Percentiles rank a stretch among this genome's conserved stretches.
Conservation (phyloP, 2,329 filamentous ascomycete species). For the Whalleya microplaca region DNA sequence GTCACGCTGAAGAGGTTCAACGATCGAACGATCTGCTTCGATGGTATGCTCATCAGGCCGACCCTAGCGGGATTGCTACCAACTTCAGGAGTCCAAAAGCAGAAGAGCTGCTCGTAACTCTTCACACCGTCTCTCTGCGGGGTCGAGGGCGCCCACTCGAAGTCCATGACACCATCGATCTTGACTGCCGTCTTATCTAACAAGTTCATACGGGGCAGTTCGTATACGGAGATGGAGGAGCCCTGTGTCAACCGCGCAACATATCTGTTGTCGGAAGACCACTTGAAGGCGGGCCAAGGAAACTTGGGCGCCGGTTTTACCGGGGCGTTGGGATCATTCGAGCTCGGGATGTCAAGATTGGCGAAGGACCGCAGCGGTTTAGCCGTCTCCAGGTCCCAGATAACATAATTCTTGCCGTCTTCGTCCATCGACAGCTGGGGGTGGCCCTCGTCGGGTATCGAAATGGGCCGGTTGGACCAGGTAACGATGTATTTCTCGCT, state of each 20-base stretch:
- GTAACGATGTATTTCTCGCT: constrained; percentile 91
- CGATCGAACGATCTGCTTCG: constrained; percentile 90
- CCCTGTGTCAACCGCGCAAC: constrained; percentile 89
- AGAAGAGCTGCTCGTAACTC: constrained; percentile 92
- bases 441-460: constrained; percentile 86
- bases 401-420: constrained; percentile 98
- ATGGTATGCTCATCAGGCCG: constrained; percentile 92
- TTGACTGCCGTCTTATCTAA: constrained; percentile 92
- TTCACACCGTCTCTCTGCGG: constrained; percentile 84
- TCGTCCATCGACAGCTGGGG: constrained; percentile 86
- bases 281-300: constrained; percentile 99
- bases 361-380: constrained; percentile 92
- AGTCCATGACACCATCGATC: constrained; percentile 95
- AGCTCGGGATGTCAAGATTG: constrained; percentile 77
- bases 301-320: constrained; percentile 80
- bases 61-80: constrained; percentile 98
- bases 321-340: constrained; percentile 59
- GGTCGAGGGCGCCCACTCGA: constrained; percentile 92
- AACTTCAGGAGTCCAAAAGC: constrained; percentile 98
- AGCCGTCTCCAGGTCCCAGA: constrained; percentile 92
- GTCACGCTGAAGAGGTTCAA: constrained; percentile 98
- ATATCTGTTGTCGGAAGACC: constrained; percentile 97
- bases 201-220: constrained; percentile 85
- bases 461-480: constrained; percentile 93
- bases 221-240: constrained; percentile 88